phyloP scores from a whole-genome alignment of 805 yeast genomes.

The Myxozyma lipomycoides region DNA sequence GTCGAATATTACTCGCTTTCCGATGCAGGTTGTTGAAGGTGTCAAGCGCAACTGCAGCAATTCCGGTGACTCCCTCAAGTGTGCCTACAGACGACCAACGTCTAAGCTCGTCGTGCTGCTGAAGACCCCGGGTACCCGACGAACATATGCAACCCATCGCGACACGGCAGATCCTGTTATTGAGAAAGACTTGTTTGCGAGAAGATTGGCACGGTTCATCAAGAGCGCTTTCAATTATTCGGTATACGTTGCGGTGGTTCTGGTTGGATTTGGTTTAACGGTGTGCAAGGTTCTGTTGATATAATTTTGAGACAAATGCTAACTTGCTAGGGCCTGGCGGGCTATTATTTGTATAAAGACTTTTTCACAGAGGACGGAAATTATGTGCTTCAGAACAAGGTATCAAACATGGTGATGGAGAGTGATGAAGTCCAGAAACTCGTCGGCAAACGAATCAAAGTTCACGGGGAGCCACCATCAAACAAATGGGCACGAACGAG shows the following conservation, averaged over 20 bases:
- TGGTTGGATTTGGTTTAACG: background rate
- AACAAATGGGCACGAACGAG: conserved; percentile 83
- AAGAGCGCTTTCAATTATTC: background rate
- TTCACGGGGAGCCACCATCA: conserved; percentile 63
- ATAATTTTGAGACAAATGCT: background rate
- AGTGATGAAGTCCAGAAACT: conserved; percentile 54
- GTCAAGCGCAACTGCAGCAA: too few relatives aligned
- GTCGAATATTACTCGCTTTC: too few relatives aligned
- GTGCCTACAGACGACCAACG: too few relatives aligned
- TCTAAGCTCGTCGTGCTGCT: too few relatives aligned
- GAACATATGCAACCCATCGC: too few relatives aligned
- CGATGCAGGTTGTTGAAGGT: too few relatives aligned
- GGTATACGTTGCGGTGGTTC: background rate
- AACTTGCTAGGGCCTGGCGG: conserved; percentile 22
- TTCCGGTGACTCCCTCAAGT: too few relatives aligned
- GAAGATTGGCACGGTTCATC: background rate
- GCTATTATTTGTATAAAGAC: conserved; percentile 48
- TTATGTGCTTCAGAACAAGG: conserved; percentile 76
- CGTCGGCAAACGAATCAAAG: conserved; percentile 61
- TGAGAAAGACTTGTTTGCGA: background rate
- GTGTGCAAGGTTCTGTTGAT: background rate
- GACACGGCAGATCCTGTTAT: too few relatives aligned
- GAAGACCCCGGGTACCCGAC: too few relatives aligned
- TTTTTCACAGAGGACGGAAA: conserved; percentile 81
- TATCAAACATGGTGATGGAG: conserved; percentile 64